These are phyloP conservation scores for Apiosordaria backusii DNA, from an alignment of 495 filamentous ascomycete species.

Conservation along the genomic window DNA sequence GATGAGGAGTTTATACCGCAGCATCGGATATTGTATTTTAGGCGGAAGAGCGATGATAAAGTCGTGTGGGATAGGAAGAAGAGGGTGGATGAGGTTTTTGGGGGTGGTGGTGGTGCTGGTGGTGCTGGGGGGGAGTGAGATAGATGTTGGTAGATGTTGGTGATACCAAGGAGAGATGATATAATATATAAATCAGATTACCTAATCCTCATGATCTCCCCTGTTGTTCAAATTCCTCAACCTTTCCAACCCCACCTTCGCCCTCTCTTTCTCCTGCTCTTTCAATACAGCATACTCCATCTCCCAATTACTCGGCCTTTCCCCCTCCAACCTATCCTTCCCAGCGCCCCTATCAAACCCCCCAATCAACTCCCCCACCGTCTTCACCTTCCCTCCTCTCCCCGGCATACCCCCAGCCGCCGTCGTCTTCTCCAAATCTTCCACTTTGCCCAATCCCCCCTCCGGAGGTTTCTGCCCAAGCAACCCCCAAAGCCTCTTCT, in stretches of 20 bases:
- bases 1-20: constrained; percentile 84
- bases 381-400: background rate
- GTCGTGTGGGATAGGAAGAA: constrained; percentile 57
- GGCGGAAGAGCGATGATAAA: constrained; percentile 54
- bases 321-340: constrained; percentile 15
- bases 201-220: background rate
- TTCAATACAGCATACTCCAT: constrained; percentile 17
- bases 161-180: too few species aligned
- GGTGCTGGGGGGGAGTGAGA: background rate
- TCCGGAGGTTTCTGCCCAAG: constrained; percentile 51
- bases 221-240: background rate
- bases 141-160: background rate
- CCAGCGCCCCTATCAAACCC: constrained; percentile 44
- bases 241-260: background rate
- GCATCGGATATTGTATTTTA: constrained; percentile 74
- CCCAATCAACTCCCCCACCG: constrained; percentile 19
- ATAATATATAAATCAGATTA: too few species aligned
- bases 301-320: constrained; percentile 20
- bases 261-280: constrained; percentile 6
- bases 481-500: constrained; percentile 53
- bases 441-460: constrained; percentile 52
- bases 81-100: constrained; percentile 44
- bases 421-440: constrained; percentile 1
- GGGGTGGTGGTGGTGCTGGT: constrained; percentile 33
- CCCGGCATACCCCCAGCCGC: constrained; percentile 3